phyloP scores from a whole-genome alignment of 2,329 filamentous ascomycete species.

The Aspergillus oerlinghausenensis region DNA sequence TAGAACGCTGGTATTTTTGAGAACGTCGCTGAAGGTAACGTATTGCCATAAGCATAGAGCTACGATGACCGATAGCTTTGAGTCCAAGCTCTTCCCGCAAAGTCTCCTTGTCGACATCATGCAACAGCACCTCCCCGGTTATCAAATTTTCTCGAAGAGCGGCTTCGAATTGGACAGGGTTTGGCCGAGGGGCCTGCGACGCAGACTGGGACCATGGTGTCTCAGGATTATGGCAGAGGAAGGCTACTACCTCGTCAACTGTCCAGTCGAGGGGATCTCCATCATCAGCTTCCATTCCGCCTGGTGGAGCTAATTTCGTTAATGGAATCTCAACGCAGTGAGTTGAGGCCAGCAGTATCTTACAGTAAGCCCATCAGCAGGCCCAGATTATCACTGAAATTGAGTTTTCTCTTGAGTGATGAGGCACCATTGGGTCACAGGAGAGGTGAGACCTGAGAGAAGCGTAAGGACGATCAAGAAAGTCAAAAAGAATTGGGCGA shows the following conservation, averaged over 20 bases:
- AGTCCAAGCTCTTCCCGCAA: slow-evolving; percentile 56
- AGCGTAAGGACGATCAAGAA: not conserved
- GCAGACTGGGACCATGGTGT: slow-evolving; percentile 38
- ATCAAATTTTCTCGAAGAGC: slow-evolving; percentile 59
- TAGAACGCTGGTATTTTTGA: slow-evolving; percentile 39
- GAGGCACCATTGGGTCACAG: not conserved
- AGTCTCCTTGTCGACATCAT: slow-evolving; percentile 46
- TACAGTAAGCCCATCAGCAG: not conserved
- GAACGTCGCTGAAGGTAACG: slow-evolving; percentile 52
- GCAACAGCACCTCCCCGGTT: slow-evolving; percentile 61
- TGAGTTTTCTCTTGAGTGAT: not conserved
- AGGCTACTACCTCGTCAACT: slow-evolving; percentile 60
- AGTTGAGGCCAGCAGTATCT: not conserved
- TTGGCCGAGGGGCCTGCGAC: slow-evolving; percentile 42
- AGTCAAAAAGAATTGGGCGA: not conserved
- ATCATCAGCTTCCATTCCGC: slow-evolving; percentile 24
- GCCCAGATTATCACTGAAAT: not conserved
- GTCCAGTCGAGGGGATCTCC: slow-evolving; percentile 73
- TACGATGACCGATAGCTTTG: slow-evolving; percentile 53
- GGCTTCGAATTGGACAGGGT: slow-evolving; percentile 50
- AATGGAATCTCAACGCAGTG: not conserved
- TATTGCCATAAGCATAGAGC: slow-evolving; percentile 56
- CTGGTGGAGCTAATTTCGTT: slow-evolving; percentile 3
- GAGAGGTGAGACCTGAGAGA: not conserved
- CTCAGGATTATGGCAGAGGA: slow-evolving; percentile 55